phyloP scores from a whole-genome alignment of 106 monocot genomes.

The Platanthera zijinensis region DNA sequence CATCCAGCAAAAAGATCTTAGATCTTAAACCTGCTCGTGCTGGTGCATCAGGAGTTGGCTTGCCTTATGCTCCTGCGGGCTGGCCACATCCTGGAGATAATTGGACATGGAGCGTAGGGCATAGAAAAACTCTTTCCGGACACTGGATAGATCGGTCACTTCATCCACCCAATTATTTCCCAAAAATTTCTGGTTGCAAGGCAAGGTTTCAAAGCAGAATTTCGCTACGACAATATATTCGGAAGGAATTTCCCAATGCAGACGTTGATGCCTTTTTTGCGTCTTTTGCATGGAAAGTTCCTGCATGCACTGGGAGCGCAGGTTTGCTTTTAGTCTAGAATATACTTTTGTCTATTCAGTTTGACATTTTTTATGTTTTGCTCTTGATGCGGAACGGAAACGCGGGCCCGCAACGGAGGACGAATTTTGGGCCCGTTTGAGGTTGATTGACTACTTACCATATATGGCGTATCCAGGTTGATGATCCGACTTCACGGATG shows the following conservation, averaged over 20 bases:
- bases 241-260: conserved; percentile 35
- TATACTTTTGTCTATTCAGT: neutral
- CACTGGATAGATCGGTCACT: conserved; percentile 53
- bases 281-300: conserved; percentile 63
- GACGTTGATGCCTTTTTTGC: conserved; percentile 57
- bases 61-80: conserved; percentile 83
- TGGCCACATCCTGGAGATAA: conserved; percentile 72
- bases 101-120: conserved; percentile 83
- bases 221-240: conserved; percentile 36
- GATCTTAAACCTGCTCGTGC: conserved; percentile 36
- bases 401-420: no score
- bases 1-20: conserved; percentile 6
- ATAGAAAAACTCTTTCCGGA: conserved; percentile 29
- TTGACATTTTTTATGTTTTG: neutral
- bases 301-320: conserved; percentile 7
- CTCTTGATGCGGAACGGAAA: no score
- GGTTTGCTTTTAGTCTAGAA: neutral
- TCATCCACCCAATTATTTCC: conserved; percentile 35
- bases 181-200: conserved; percentile 16
- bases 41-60: conserved; percentile 55
- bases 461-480: no score
- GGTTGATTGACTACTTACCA: no score
- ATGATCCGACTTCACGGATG: no score
- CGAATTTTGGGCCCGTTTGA: no score
- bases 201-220: conserved; percentile 32